A percentile compares a stretch with the other conserved stretches of the same genome.
Conservation (phyloP, 2,329 filamentous ascomycete genomes). For the Sporothrix dimorphospora region DNA sequence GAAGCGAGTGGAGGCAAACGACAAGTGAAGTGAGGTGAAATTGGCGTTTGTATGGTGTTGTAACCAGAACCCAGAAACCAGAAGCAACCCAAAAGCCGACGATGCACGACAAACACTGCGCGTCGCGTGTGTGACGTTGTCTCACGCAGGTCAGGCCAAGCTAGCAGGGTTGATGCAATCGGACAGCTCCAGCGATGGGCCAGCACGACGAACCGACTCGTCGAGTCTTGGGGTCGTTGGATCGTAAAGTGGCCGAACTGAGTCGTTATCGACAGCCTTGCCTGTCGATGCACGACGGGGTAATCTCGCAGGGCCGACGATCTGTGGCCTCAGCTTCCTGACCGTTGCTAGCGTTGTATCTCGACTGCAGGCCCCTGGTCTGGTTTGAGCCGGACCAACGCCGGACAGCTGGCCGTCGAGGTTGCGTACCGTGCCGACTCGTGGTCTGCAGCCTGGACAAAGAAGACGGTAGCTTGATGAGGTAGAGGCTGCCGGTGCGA, state of each 20-base stretch:
- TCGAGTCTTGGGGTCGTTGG: not conserved
- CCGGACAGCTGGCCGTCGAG: not conserved
- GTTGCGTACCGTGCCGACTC: not conserved
- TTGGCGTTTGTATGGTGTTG: slow-evolving; percentile 5
- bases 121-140: slow-evolving; percentile 28
- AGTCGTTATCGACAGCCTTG: slow-evolving; percentile 19
- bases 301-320: slow-evolving; percentile 11
- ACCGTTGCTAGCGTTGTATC: slow-evolving; percentile 24
- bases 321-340: not conserved
- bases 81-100: slow-evolving; percentile 8
- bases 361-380: not conserved
- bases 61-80: slow-evolving; percentile 18
- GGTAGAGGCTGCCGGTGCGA: not conserved
- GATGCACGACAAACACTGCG: slow-evolving; percentile 15
- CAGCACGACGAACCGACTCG: not conserved
- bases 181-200: not conserved
- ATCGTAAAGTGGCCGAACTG: not conserved
- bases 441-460: not conserved
- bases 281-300: not conserved
- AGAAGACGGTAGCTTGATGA: not conserved
- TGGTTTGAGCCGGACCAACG: slow-evolving; percentile 11
- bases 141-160: slow-evolving; percentile 16
- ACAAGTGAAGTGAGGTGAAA: not conserved
- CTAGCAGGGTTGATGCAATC: slow-evolving; percentile 13
- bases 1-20: not conserved